Evolutionary conservation across 495 filamentous ascomycete species (phyloP).

Genomic region (Penicillium paxilli): DNA sequence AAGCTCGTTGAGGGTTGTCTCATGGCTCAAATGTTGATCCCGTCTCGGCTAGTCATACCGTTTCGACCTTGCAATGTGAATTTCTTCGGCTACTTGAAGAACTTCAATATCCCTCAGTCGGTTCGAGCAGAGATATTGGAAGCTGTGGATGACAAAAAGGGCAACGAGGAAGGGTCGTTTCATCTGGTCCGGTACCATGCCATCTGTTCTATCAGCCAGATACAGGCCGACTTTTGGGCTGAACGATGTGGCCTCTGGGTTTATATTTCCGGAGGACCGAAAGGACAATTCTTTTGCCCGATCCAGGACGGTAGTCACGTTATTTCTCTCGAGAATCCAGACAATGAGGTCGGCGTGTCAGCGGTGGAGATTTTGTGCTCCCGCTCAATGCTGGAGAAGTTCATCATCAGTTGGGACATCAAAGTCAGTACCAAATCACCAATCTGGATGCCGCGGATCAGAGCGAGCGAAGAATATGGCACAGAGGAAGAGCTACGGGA

Average conservation of each 20-base stretch:
- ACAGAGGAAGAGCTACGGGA: neutral
- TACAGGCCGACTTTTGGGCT: slow-evolving; percentile 33
- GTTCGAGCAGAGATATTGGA: slow-evolving; percentile 17
- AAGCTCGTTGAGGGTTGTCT: slow-evolving; percentile 34
- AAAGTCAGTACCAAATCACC: neutral
- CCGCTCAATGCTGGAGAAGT: slow-evolving; percentile 22
- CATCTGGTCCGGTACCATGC: slow-evolving; percentile 27
- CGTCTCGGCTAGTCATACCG: slow-evolving; percentile 26
- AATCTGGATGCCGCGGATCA: slow-evolving; percentile 31
- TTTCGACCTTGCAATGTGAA: slow-evolving; percentile 28
- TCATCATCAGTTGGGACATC: slow-evolving; percentile 32
- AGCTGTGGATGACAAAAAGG: neutral
- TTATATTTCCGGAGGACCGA: slow-evolving; percentile 35
- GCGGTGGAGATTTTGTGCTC: slow-evolving; percentile 27
- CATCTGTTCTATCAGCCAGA: slow-evolving; percentile 31
- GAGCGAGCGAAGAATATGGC: neutral
- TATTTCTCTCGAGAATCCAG: slow-evolving; percentile 17
- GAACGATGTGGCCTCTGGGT: slow-evolving; percentile 34
- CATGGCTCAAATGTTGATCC: slow-evolving; percentile 31
- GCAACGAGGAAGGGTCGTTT: neutral
- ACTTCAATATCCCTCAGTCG: slow-evolving; percentile 34
- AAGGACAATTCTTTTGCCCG: slow-evolving; percentile 24
- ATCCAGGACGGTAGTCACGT: slow-evolving; percentile 16
- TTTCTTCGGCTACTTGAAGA: slow-evolving; percentile 32
- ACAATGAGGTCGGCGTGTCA: slow-evolving; percentile 16